Percentiles rank a stretch among this genome's conserved stretches.
Evolutionary conservation across 441 rosid species (phyloP).

Genomic region (Erysimum pusillum): DNA sequence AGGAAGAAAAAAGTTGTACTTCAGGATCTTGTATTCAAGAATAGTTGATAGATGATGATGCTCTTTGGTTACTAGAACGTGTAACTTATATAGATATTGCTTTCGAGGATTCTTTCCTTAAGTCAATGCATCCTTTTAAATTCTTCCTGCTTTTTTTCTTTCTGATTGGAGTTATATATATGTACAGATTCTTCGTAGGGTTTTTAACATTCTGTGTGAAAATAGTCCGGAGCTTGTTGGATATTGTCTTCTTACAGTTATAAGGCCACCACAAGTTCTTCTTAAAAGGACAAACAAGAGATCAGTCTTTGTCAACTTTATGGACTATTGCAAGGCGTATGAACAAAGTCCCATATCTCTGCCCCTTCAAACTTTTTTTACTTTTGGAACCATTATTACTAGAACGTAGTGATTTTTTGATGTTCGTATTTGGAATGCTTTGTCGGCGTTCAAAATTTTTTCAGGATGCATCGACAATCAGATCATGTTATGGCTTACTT

Average conservation of each 20-base stretch:
- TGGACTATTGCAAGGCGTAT: slow-evolving; percentile 87
- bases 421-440: background rate
- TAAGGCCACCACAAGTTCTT: slow-evolving; percentile 84
- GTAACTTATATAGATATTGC: background rate
- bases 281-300: slow-evolving; percentile 90
- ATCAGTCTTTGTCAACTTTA: slow-evolving; percentile 70
- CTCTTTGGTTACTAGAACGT: background rate
- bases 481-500: slow-evolving; percentile 80
- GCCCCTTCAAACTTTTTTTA: background rate
- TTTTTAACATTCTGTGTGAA: slow-evolving; percentile 79
- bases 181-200: slow-evolving; percentile 75
- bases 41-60: background rate
- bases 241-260: slow-evolving; percentile 74
- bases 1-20: too few relatives aligned
- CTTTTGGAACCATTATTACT: background rate
- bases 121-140: background rate
- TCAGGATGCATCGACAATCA: slow-evolving; percentile 83
- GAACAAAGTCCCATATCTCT: slow-evolving; percentile 26
- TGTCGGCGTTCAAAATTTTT: background rate
- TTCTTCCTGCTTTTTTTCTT: background rate
- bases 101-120: background rate
- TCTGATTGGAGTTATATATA: slow-evolving; percentile 17
- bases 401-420: background rate
- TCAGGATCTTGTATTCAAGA: too few relatives aligned
- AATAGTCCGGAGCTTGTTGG: slow-evolving; percentile 80